phyloP scores from a whole-genome alignment of 306 rosid species.

The Quillaja saponaria region DNA sequence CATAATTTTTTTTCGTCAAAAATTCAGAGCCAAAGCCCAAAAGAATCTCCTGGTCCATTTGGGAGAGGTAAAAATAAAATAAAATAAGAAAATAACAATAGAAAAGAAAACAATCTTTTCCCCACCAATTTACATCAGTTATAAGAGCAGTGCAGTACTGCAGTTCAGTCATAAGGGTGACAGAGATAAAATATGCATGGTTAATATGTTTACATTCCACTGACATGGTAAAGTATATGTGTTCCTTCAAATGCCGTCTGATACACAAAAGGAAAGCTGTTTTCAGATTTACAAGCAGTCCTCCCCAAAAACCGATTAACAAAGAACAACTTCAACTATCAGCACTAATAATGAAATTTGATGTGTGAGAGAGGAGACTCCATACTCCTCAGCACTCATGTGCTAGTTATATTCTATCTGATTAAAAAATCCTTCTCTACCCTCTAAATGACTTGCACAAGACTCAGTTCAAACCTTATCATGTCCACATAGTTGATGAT shows the following conservation, averaged over 20 bases:
- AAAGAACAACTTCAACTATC: conserved; percentile 32
- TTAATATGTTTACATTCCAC: conserved; percentile 28
- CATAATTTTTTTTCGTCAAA: no score
- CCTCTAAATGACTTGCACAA: conserved; percentile 36
- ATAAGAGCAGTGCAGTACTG: no score
- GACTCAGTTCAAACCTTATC: conserved; percentile 30
- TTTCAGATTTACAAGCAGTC: conserved; percentile 56
- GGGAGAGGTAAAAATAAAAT: no score
- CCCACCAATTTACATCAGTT: no score
- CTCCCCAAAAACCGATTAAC: conserved; percentile 43
- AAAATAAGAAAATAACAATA: no score
- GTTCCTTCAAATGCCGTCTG: not conserved
- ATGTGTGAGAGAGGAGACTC: conserved; percentile 12
- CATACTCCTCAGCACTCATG: conserved; percentile 34
- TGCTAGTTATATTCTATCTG: conserved; percentile 29
- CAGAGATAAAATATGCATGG: not conserved
- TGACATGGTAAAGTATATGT: no score
- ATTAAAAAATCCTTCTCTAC: conserved; percentile 32
- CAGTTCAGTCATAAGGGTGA: not conserved
- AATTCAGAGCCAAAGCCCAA: no score
- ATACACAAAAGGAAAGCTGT: conserved; percentile 24
- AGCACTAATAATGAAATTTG: conserved; percentile 19
- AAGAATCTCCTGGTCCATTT: no score
- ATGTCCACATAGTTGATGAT: conserved; percentile 40
- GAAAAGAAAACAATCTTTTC: no score